phyloP scores from a whole-genome alignment of 352 stramenopile species.

The Globisporangium irregulare region DNA sequence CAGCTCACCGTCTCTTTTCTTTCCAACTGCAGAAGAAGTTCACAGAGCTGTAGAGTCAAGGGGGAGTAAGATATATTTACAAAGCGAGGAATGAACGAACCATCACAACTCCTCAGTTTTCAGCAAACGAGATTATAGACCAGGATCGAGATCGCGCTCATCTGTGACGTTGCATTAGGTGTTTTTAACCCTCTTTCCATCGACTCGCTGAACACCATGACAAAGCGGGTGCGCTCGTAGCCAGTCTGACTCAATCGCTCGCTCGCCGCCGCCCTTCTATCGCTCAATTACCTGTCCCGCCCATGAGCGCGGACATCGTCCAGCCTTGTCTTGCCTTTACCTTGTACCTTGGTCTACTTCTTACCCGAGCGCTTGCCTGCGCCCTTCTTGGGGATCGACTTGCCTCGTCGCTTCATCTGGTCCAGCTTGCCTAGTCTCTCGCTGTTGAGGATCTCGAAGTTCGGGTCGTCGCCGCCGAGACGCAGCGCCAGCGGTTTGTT shows the following conservation, averaged over 20 bases:
- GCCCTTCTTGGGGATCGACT: constrained; percentile 85
- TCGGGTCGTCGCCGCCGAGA: constrained; percentile 78
- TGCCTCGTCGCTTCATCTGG: constrained; percentile 86
- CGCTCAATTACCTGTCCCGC: too few relatives aligned
- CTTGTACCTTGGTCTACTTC: constrained; percentile 45
- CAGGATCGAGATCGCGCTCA: neutral
- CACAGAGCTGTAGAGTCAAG: too few relatives aligned
- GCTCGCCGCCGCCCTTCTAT: neutral
- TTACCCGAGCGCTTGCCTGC: constrained; percentile 78
- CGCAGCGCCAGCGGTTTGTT: constrained; percentile 77
- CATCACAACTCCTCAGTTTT: too few relatives aligned
- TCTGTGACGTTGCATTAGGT: neutral
- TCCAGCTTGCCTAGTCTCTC: constrained; percentile 77
- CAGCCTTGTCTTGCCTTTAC: neutral
- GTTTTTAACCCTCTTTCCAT: neutral
- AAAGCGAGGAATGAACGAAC: too few relatives aligned
- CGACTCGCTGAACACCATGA: neutral
- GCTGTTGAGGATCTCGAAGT: constrained; percentile 80
- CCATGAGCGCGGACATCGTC: too few relatives aligned
- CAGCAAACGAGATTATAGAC: too few relatives aligned
- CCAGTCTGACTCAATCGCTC: neutral
- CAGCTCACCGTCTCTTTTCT: too few relatives aligned
- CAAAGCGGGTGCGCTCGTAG: too few relatives aligned
- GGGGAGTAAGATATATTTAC: too few relatives aligned
- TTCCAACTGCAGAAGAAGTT: too few relatives aligned